Evolutionary conservation across 495 filamentous ascomycete species (phyloP), one percentile per base, ranked within the genome.

Genomic region (Tirmania nivea): DNA sequence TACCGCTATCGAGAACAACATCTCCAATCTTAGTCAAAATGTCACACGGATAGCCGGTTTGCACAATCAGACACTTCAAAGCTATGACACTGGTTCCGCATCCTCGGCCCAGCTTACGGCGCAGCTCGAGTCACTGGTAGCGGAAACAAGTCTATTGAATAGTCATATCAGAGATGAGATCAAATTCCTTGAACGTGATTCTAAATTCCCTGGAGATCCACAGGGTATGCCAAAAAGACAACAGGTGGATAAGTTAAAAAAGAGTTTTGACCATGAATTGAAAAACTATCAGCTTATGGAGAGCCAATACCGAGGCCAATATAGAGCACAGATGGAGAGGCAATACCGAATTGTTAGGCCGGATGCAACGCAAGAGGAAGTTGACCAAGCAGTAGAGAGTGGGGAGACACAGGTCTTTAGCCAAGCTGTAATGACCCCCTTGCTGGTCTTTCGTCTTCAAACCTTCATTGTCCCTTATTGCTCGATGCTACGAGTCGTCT

Each of bases 281-380:
- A 70, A 75, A 57, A 72, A 69, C 35, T 85, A 77, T 63, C 70
- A 79, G 55, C 67, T 74, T 53, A 77, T 81, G 61, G 81, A 86
- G 69, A 66, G 69, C 48, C 68, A 67, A n/a, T 83, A 81, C 67
- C 71, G 74, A 58, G 68, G 72, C 58, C 68, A 78, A 50, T 83
- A 81, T 58, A 72, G 75, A 52, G 79, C 83, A 51, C 78, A 82
- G 66, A 82, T 84, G 62, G 71, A 75, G 52, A 73, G 81, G 54
- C 81, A 86, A 67, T 85, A 80, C 63, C 71, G 75, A 37, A 84
- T 85, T 60, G 80, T 86, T 53, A 84, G 85, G 64, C 80, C 80
- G 37, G 73, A 81, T 3, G 81, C 81, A 8, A 74, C 71, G 34
- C 78, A 83, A 51, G 65, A 66, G 11, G 78, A 84, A 64, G 75